These are phyloP conservation scores for Botrytis cinerea DNA, from an alignment of 2,329 filamentous ascomycete genomes.

Conservation along the genomic window DNA sequence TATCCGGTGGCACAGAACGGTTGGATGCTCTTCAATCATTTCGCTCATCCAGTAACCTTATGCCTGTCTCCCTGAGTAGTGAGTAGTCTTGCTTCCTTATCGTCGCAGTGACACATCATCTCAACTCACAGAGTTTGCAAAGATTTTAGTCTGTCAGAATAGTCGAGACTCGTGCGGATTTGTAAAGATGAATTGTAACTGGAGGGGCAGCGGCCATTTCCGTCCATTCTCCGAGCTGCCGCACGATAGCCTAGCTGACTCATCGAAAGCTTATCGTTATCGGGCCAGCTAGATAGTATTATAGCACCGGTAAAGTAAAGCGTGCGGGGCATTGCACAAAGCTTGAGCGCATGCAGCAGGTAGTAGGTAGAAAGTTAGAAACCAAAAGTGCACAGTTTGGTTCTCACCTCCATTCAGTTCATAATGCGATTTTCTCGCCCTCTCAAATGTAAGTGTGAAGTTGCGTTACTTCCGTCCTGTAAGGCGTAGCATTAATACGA, in stretches of 20 bases:
- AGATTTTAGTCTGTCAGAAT: background rate
- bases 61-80: background rate
- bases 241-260: background rate
- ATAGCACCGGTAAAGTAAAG: background rate
- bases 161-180: background rate
- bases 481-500: background rate
- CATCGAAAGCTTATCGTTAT: conserved; percentile 17
- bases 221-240: background rate
- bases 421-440: conserved; percentile 47
- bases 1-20: background rate
- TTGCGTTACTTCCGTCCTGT: background rate
- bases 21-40: background rate
- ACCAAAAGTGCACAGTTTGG: background rate
- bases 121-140: background rate
- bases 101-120: conserved; percentile 1
- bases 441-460: conserved; percentile 45
- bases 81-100: background rate
- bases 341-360: background rate
- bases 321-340: background rate
- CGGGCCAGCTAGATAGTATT: background rate
- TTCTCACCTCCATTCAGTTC: conserved; percentile 1
- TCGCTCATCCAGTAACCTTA: background rate
- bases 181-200: conserved; percentile 3
- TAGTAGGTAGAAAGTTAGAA: background rate
- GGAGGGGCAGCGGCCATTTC: background rate